Percentiles rank a stretch among this genome's conserved stretches.
Evolutionary conservation across 2,329 filamentous ascomycete genomes (phyloP).

Genomic region (Talaromyces sp.): DNA sequence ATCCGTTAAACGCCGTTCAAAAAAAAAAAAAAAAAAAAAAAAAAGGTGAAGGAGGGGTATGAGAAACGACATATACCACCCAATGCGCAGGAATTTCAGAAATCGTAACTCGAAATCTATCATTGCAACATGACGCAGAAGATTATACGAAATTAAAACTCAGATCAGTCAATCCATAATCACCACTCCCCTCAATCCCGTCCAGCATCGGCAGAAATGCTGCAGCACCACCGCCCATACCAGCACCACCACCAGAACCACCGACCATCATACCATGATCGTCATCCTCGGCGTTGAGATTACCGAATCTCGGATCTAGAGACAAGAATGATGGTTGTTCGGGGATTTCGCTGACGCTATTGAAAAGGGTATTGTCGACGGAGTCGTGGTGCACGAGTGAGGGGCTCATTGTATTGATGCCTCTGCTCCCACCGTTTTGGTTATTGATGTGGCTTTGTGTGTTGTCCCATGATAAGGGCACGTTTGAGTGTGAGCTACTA

Average conservation of each 20-base stretch:
- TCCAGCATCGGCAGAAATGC: conserved; percentile 21
- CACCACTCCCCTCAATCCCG: conserved; percentile 14
- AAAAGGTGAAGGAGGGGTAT: not conserved
- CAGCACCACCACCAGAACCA: not conserved
- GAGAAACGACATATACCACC: not conserved
- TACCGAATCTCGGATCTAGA: conserved; percentile 16
- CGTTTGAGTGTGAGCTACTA: conserved; percentile 4
- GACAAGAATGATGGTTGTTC: conserved; percentile 21
- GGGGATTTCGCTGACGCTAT: conserved; percentile 18
- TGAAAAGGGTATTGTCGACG: conserved; percentile 16
- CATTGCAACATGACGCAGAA: not conserved
- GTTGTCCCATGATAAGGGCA: conserved; percentile 3
- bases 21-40: not conserved
- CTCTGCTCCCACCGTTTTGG: not conserved
- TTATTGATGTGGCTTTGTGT: not conserved
- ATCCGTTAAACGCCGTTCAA: not conserved
- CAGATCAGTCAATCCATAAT: conserved; percentile 20
- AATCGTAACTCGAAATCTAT: not conserved
- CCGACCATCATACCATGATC: not conserved
- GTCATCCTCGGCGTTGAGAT: conserved; percentile 11
- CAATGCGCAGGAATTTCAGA: not conserved
- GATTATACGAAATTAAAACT: conserved; percentile 21
- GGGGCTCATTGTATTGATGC: not conserved
- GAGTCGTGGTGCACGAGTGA: not conserved
- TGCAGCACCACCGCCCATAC: not conserved